Evolutionary conservation across 371 early-diverging fungal genomes (phyloP).

Genomic region (Mortierella sp.): DNA sequence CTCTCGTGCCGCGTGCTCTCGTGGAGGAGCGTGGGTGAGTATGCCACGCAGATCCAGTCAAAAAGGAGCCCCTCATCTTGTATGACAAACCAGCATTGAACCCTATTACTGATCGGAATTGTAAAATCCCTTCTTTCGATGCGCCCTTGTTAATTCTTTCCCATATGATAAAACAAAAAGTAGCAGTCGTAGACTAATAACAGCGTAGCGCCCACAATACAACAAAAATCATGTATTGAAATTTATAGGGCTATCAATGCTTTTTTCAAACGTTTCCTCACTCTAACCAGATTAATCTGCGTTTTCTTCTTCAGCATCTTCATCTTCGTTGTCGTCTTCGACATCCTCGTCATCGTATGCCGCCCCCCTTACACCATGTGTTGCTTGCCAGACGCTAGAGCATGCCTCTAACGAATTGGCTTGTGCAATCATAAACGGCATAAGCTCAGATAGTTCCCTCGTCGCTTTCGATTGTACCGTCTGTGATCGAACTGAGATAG

Average conservation of each 20-base stretch:
- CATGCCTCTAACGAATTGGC: conserved; percentile 24
- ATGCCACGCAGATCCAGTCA: conserved; percentile 4
- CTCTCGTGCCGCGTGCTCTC: not conserved
- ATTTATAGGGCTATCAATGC: not conserved
- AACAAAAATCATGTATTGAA: not conserved
- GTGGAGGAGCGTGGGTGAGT: conserved; percentile 6
- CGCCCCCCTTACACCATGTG: not conserved
- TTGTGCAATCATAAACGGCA: conserved; percentile 20
- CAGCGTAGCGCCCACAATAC: no score
- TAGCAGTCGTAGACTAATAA: no score
- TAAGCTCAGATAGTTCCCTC: not conserved
- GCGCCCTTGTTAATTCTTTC: not conserved
- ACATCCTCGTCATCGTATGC: not conserved
- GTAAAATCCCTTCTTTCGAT: not conserved
- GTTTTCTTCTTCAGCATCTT: not conserved
- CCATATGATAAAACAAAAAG: not conserved
- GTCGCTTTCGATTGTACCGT: not conserved
- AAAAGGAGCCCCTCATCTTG: not conserved
- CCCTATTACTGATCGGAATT: conserved; percentile 27
- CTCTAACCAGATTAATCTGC: not conserved
- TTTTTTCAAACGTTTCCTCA: no score
- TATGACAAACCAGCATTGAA: conserved; percentile 2
- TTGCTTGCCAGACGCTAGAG: conserved; percentile 12
- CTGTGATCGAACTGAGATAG: not conserved
- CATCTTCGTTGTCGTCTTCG: not conserved